phyloP scores from a whole-genome alignment of 2,329 filamentous ascomycete genomes.

The Pestalotiopsis sp. region DNA sequence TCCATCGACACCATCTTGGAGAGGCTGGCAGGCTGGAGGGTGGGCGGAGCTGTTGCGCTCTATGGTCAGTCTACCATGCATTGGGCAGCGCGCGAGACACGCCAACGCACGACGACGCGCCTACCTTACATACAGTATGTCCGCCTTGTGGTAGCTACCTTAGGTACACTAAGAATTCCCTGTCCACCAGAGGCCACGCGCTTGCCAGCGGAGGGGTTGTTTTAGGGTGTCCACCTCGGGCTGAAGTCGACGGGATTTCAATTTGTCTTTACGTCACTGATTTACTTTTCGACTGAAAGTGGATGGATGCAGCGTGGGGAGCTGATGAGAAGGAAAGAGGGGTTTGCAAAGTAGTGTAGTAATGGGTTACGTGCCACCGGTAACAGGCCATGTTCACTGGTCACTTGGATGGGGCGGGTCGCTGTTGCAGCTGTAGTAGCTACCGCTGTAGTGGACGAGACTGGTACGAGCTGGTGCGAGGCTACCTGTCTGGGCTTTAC shows the following conservation, averaged over 20 bases:
- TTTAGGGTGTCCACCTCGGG: slow-evolving; percentile 2
- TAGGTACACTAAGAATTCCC: not conserved
- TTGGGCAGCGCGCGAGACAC: not conserved
- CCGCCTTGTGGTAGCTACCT: not conserved
- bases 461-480: no score
- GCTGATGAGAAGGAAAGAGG: not conserved
- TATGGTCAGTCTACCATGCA: not conserved
- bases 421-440: no score
- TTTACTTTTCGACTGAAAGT: not conserved
- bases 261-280: slow-evolving; percentile 2
- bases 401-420: not conserved
- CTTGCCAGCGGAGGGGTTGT: not conserved
- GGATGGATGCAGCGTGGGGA: slow-evolving; percentile 4
- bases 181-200: slow-evolving; percentile 5
- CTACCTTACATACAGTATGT: not conserved
- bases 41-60: not conserved
- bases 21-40: not conserved
- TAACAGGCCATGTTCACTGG: not conserved
- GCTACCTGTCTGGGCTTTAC: no score
- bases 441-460: no score
- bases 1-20: not conserved
- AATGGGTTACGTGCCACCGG: not conserved
- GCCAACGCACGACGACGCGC: not conserved
- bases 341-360: not conserved
- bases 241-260: not conserved